These are phyloP conservation scores for Botrytis porri DNA, from an alignment of 2,329 filamentous ascomycete species.

Conservation along the genomic window DNA sequence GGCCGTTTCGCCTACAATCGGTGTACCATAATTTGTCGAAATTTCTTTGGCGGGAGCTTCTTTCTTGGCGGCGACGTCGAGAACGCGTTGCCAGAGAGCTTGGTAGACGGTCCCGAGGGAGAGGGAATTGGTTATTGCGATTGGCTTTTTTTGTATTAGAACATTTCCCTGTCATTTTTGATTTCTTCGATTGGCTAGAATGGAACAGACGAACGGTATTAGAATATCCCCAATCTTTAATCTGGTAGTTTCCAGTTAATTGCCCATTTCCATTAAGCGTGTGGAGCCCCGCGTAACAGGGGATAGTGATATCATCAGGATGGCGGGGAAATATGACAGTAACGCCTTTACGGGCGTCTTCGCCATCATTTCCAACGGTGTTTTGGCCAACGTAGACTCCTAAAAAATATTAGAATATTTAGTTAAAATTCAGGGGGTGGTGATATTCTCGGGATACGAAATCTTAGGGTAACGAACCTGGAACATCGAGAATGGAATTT, in stretches of 20 bases:
- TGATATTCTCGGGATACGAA: background rate
- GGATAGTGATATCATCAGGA: constrained; percentile 32
- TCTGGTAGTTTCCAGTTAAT: constrained; percentile 34
- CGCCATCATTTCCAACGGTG: constrained; percentile 31
- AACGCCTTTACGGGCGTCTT: constrained; percentile 32
- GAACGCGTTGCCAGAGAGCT: constrained; percentile 32
- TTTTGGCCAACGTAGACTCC: constrained; percentile 36
- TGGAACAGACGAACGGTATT: constrained; percentile 26
- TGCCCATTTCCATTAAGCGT: constrained; percentile 37
- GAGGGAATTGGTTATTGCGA: constrained; percentile 41
- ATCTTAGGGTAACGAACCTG: constrained; percentile 22
- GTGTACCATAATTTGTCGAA: constrained; percentile 40
- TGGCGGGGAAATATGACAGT: constrained; percentile 36
- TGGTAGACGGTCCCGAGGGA: constrained; percentile 40
- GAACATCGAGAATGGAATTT: constrained; percentile 37
- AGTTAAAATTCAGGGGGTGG: background rate
- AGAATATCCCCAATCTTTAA: constrained; percentile 36
- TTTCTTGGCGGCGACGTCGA: constrained; percentile 22
- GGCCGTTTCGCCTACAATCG: constrained; percentile 61
- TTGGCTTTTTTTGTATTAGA: constrained; percentile 24
- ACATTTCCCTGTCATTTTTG: background rate
- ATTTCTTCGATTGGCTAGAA: no score
- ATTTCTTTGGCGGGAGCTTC: constrained; percentile 25
- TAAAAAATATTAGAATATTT: background rate
- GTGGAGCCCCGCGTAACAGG: constrained; percentile 36